Evolutionary conservation across 768 basidiomycete species (phyloP).

Genomic region (Lentinula detonsa): DNA sequence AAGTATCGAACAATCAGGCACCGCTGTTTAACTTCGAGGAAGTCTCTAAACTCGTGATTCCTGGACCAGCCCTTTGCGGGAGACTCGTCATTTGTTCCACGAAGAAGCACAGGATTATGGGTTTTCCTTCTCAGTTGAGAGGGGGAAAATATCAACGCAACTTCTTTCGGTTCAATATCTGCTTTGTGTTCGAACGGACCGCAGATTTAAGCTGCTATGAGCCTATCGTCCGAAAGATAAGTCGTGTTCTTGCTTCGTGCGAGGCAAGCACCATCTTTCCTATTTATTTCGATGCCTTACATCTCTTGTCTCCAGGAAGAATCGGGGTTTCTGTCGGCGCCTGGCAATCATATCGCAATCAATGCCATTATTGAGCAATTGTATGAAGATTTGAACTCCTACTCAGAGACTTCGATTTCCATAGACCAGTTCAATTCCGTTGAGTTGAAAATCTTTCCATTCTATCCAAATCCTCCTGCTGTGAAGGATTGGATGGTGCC

Average conservation of each 20-base stretch:
- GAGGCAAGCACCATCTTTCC: constrained; percentile 56
- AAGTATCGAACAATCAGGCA: constrained; percentile 32
- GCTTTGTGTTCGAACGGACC: constrained; percentile 90
- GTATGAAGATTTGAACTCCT: constrained; percentile 96
- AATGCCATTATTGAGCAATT: constrained; percentile 90
- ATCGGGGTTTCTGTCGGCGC: constrained; percentile 78
- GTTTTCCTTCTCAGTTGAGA: constrained; percentile 79
- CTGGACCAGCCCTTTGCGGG: constrained; percentile 78
- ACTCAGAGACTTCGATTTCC: constrained; percentile 90
- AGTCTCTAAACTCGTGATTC: constrained; percentile 92
- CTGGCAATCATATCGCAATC: constrained; percentile 58
- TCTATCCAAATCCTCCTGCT: constrained; percentile 87
- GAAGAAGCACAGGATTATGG: constrained; percentile 78
- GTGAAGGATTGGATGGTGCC: constrained; percentile 97
- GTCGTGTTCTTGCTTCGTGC: constrained; percentile 79
- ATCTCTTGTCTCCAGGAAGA: constrained; percentile 56
- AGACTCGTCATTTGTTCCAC: constrained; percentile 85
- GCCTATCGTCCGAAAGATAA: constrained; percentile 91
- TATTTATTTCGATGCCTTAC: background rate
- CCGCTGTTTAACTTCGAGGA: constrained; percentile 84
- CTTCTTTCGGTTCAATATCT: constrained; percentile 90
- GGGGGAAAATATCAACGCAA: constrained; percentile 72
- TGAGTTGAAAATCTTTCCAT: constrained; percentile 93
- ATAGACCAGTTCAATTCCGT: constrained; percentile 92
- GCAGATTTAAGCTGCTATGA: constrained; percentile 96